A percentile compares a stretch with the other conserved stretches of the same genome.
phyloP scores from a whole-genome alignment of 192 early-diverging fungal genomes.

The Coemansia sp. region DNA sequence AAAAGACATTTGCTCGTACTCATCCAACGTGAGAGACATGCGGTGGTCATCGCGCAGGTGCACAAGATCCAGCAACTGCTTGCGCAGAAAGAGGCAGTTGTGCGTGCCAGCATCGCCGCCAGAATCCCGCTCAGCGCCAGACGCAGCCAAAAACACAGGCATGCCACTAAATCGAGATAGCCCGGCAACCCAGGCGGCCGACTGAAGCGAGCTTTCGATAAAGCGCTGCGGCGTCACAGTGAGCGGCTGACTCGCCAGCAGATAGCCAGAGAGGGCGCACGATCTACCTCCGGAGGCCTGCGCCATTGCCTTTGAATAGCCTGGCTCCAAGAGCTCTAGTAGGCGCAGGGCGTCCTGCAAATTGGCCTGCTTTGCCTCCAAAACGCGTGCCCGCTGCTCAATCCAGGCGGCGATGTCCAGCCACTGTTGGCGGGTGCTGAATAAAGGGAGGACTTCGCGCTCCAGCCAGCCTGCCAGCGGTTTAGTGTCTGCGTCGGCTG shows the following conservation, averaged over 20 bases:
- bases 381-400: conserved; percentile 57
- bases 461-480: conserved; percentile 56
- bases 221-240: conserved; percentile 40
- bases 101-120: conserved; percentile 13
- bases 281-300: not conserved
- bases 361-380: conserved; percentile 45
- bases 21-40: conserved; percentile 52
- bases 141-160: not conserved
- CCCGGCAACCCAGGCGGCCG: conserved; percentile 17
- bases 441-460: conserved; percentile 58
- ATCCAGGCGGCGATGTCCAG: conserved; percentile 58
- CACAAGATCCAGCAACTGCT: conserved; percentile 64
- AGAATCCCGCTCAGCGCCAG: not conserved
- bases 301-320: not conserved
- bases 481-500: conserved; percentile 26
- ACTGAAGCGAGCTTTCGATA: conserved; percentile 20
- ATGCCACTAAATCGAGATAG: conserved; percentile 14
- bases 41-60: conserved; percentile 60
- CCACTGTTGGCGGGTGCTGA: conserved; percentile 34
- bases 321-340: conserved; percentile 47
- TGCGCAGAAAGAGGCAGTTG: conserved; percentile 29
- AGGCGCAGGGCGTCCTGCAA: conserved; percentile 58
- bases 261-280: not conserved
- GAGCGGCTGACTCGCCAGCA: conserved; percentile 4
- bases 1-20: conserved; percentile 60